These are phyloP conservation scores for Phialophora macrospora DNA, from an alignment of 2,329 filamentous ascomycete species.

Conservation along the genomic window DNA sequence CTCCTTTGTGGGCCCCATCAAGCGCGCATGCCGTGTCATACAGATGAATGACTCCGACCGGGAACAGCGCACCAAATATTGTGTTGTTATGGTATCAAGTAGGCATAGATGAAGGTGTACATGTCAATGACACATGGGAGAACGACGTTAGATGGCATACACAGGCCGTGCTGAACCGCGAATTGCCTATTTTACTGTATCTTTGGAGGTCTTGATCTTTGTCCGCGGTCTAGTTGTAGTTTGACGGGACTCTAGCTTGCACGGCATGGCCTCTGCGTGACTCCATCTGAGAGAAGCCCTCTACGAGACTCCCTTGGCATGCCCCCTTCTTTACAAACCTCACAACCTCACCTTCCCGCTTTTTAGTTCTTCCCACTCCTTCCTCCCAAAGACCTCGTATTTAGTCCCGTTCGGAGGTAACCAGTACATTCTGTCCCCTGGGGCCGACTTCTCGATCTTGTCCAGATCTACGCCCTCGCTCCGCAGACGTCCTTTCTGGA, in stretches of 20 bases:
- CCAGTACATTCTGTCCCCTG: conserved; percentile 37
- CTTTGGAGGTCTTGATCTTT: neutral
- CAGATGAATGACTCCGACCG: neutral
- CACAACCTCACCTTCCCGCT: conserved; percentile 38
- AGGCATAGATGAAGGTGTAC: neutral
- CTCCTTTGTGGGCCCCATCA: neutral
- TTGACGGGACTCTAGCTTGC: neutral
- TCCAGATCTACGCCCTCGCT: conserved; percentile 37
- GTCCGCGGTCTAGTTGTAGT: neutral
- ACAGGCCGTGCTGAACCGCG: neutral
- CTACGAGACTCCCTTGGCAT: neutral
- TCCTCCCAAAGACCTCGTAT: conserved; percentile 35
- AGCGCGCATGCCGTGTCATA: neutral
- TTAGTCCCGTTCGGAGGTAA: conserved; percentile 31
- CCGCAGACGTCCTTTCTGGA: conserved; percentile 72
- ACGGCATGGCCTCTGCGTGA: too few species aligned
- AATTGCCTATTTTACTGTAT: neutral
- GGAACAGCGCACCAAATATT: neutral
- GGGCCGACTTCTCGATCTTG: conserved; percentile 28
- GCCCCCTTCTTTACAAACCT: neutral
- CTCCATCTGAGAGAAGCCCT: too few species aligned
- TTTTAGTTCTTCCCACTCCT: conserved; percentile 39
- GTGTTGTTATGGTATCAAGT: neutral
- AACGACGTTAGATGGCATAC: neutral
- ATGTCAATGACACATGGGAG: neutral